Conservation (phyloP, 805 yeast species). For the Candida yuanshanica region DNA sequence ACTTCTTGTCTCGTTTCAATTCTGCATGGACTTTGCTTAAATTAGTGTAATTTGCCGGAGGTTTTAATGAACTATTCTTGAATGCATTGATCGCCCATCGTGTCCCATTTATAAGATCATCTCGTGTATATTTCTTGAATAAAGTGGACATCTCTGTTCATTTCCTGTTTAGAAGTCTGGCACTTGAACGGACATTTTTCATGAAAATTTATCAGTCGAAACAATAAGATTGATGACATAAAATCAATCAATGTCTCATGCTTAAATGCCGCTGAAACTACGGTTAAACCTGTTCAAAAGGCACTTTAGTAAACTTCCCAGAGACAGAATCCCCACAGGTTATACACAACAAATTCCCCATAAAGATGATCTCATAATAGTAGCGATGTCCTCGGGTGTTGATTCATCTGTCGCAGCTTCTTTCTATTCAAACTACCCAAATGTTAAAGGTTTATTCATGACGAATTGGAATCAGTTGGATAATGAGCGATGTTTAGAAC, state of each 20-base stretch:
- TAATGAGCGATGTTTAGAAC: constrained; percentile 66
- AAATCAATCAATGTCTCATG: too few relatives aligned
- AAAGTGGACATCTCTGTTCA: too few relatives aligned
- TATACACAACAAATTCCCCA: constrained; percentile 40
- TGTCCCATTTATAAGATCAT: too few relatives aligned
- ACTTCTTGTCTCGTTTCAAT: background rate
- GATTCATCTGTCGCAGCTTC: constrained; percentile 90
- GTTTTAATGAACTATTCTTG: too few relatives aligned
- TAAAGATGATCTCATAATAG: constrained; percentile 53
- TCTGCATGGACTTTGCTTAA: background rate
- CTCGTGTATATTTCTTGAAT: too few relatives aligned
- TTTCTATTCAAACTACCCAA: constrained; percentile 47
- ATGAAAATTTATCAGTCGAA: too few relatives aligned
- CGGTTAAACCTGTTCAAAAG: background rate
- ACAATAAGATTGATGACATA: too few relatives aligned
- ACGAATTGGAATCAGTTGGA: constrained; percentile 52
- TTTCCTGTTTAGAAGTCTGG: too few relatives aligned
- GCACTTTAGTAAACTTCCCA: background rate
- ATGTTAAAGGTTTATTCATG: constrained; percentile 85
- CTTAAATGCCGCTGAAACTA: background rate
- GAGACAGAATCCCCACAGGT: constrained; percentile 12
- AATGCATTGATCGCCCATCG: too few relatives aligned
- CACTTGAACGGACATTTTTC: too few relatives aligned
- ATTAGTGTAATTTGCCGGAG: background rate
- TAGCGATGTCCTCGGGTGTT: constrained; percentile 97